Percentiles rank a stretch among this genome's conserved stretches.
Evolutionary conservation across 139 green algal genomes (phyloP).

Genomic region (Chlorella sorokiniana): DNA sequence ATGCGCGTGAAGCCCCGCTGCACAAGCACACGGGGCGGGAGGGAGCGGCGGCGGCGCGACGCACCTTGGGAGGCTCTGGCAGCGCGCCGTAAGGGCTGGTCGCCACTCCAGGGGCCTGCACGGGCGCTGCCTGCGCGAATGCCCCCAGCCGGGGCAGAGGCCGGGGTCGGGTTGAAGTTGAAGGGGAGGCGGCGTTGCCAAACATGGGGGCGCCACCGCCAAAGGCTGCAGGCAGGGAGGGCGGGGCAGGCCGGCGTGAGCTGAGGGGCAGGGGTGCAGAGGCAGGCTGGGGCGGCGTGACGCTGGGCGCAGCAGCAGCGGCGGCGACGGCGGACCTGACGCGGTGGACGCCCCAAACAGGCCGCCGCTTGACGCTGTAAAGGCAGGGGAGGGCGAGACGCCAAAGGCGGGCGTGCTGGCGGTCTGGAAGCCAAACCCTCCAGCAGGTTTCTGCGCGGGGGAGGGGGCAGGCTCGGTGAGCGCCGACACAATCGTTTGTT

Average conservation of each 20-base stretch:
- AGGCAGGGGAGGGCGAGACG: slow-evolving; percentile 39
- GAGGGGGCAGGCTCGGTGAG: background rate
- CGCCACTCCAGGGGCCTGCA: slow-evolving; percentile 40
- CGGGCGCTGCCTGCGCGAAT: background rate
- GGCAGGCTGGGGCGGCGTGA: background rate
- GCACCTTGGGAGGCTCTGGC: slow-evolving; percentile 42
- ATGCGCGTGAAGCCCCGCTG: background rate
- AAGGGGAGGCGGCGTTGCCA: slow-evolving; percentile 28
- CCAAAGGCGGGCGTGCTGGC: slow-evolving; percentile 42
- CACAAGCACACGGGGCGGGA: too few species aligned
- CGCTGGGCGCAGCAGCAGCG: background rate
- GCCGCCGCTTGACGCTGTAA: slow-evolving; percentile 27
- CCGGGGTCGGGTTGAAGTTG: slow-evolving; percentile 11
- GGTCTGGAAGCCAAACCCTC: slow-evolving; percentile 43
- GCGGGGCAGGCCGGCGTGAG: background rate
- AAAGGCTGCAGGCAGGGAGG: background rate
- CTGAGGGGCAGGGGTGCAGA: background rate
- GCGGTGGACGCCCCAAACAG: slow-evolving; percentile 31
- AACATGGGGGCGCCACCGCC: slow-evolving; percentile 36
- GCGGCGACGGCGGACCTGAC: background rate
- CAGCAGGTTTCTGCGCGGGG: background rate
- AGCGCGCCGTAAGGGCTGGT: slow-evolving; percentile 54
- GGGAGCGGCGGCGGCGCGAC: too few species aligned
- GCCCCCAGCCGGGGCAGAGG: background rate
- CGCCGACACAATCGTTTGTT: background rate